Base-by-base conservation (phyloP, 495 filamentous ascomycete species). In the Aspergillus conjunctus region DNA sequence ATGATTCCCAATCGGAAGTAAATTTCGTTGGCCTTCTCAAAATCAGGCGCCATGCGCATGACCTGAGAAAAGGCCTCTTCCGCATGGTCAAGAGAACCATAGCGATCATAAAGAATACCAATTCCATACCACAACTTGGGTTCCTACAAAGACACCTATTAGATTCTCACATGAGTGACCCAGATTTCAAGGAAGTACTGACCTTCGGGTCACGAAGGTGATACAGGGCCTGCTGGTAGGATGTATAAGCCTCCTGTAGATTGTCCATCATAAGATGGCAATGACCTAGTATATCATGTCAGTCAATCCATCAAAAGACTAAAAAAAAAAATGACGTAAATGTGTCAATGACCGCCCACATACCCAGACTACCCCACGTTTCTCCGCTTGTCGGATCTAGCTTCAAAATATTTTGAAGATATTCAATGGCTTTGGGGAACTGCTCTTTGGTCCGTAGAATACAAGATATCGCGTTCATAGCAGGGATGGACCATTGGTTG, bases 201-300 rank as follows among this genome's bases (percentile, higher is more conserved):
- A 96, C 92, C 84, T 98, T 98, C 1, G 94, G 93, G 75, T 98
- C 93, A 34, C 87, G 87, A 43, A 99, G 79, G 75, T 98, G 92
- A 63, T 96, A 93, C 14, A 99, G 77, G 12, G 94, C 94, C 67
- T 92, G 89, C 71, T 99, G 94, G 69, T 99, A 99, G 3, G 94
- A 95, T n/a, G 89, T 88, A 71, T 99, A 99, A 2, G 94, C 94
- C 68, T 97, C 91, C 73, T 98, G 94, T 33, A 99, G 73, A 65
- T 99, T 93, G 64, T 99, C 94, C 92, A 98, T 96, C 94, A 99
- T 99, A 21, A 99, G 80, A 68, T 91, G 95, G 73, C 94, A 98
- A 74, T 98, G 95, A 4, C 93, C 91, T 89, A 66, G 7, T 5
- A 41, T 41, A 41, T 9, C 15, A 11, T 41, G 37, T 41, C 12